Base-by-base conservation (phyloP, 257 asterid species). In the Plantago major region DNA sequence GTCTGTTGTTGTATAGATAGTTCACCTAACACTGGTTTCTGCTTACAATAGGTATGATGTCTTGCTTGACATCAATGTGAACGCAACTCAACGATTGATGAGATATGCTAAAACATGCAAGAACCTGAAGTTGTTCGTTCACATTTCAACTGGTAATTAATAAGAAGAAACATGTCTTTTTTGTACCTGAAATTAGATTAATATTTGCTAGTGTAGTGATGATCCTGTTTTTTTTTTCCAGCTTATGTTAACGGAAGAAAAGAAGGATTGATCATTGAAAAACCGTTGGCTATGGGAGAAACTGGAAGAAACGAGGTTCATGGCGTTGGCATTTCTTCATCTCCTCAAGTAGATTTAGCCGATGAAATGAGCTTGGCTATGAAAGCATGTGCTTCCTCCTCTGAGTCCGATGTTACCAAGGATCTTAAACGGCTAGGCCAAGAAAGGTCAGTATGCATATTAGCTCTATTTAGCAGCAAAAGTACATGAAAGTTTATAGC, bases 51-150 rank as follows among this genome's bases (percentile, higher is more conserved):
- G 90, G 73, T 83, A 83, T 42, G 87, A 83, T 40, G 9, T 64
- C 33, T 47, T 78, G 18, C 28, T 80, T 10, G 81, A 80, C 11
- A 22, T 64, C 26, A 83, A 83, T 2, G 71, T 77, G 58, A 73
- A 58, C 15, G 87, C 73, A 17, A 76, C 86, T 56, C 86, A 71
- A 57, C 62, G 78, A 10, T 15, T 80, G 3, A 71, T 77, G 87
- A 62, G 80, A 67, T 83, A 80, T 63, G 84, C 83, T 11, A 74
- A 78, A 71, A 64, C 79, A 10, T 83, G 90, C 87, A 67, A 62
- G 48, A 78, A 83, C 43, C 73, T 80, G 44, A 56, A 76, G 54
- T 79, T 83, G 33, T 65, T 62, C 38, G 60, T 72, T 42, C 78
- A 75, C 13, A 68, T 76, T 12, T 80, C 89, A 4, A 77, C 86